Conservation (phyloP, 73 alveolate genomes). For the Paramecium sexaurelia region DNA sequence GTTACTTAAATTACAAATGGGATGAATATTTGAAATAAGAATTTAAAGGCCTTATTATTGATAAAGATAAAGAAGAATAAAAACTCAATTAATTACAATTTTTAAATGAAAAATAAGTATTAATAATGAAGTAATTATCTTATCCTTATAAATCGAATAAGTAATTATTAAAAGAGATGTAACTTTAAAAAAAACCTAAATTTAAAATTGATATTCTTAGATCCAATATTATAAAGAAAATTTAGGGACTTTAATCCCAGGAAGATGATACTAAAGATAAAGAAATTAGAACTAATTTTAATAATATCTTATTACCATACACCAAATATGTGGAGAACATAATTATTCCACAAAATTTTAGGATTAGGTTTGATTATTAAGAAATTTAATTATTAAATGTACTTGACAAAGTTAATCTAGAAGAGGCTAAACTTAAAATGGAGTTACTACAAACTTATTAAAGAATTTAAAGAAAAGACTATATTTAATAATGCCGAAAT, state of each 20-base stretch:
- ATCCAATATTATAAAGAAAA: neutral
- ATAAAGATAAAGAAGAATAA: slow-evolving; percentile 10
- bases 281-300: neutral
- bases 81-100: neutral
- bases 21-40: neutral
- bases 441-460: neutral
- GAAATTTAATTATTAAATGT: slow-evolving; percentile 4
- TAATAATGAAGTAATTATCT: neutral
- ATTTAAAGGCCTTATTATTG: neutral
- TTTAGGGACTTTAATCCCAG: neutral
- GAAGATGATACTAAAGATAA: neutral
- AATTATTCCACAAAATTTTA: neutral
- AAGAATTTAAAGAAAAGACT: slow-evolving; percentile 1
- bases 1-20: neutral
- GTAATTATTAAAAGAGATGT: neutral
- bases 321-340: neutral
- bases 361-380: neutral
- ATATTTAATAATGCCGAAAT: neutral
- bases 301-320: neutral
- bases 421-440: slow-evolving; percentile 22
- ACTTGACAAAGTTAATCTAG: neutral
- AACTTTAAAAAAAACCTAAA: neutral
- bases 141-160: neutral
- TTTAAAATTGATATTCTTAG: neutral
- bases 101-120: neutral